Conservation (phyloP, 2,329 filamentous ascomycete genomes). For the Exserohilum turcica region DNA sequence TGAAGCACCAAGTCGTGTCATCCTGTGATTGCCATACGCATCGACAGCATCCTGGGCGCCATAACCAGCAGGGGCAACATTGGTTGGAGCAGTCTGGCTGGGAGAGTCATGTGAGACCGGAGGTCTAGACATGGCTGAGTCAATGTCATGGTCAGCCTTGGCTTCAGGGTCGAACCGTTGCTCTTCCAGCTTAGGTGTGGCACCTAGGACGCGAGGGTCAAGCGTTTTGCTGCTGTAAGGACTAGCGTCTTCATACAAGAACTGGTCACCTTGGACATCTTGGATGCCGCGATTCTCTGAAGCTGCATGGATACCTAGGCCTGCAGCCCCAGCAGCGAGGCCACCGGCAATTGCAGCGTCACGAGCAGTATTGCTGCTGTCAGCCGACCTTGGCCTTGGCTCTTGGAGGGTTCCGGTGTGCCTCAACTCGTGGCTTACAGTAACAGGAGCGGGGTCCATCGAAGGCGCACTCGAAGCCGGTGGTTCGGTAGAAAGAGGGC, state of each 20-base stretch:
- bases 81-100: slow-evolving; percentile 19
- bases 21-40: slow-evolving; percentile 35
- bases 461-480: neutral
- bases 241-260: slow-evolving; percentile 24
- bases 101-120: slow-evolving; percentile 6
- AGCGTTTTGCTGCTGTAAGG: slow-evolving; percentile 35
- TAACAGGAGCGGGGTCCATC: neutral
- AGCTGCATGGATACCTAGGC: slow-evolving; percentile 26
- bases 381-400: slow-evolving; percentile 21
- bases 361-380: slow-evolving; percentile 32
- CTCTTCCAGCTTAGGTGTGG: slow-evolving; percentile 18
- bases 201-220: slow-evolving; percentile 35
- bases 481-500: neutral
- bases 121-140: slow-evolving; percentile 16
- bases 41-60: slow-evolving; percentile 43
- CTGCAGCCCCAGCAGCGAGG: slow-evolving; percentile 31
- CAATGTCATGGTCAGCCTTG: slow-evolving; percentile 12
- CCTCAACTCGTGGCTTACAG: slow-evolving; percentile 25
- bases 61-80: slow-evolving; percentile 37
- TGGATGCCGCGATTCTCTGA: slow-evolving; percentile 21
- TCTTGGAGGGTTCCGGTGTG: slow-evolving; percentile 33
- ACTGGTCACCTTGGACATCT: slow-evolving; percentile 14
- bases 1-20: slow-evolving; percentile 35
- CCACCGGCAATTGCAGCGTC: slow-evolving; percentile 36
- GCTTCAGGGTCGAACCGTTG: slow-evolving; percentile 29